Conservation (phyloP, 164 flowering plant species). For the Vitis labrusca region DNA sequence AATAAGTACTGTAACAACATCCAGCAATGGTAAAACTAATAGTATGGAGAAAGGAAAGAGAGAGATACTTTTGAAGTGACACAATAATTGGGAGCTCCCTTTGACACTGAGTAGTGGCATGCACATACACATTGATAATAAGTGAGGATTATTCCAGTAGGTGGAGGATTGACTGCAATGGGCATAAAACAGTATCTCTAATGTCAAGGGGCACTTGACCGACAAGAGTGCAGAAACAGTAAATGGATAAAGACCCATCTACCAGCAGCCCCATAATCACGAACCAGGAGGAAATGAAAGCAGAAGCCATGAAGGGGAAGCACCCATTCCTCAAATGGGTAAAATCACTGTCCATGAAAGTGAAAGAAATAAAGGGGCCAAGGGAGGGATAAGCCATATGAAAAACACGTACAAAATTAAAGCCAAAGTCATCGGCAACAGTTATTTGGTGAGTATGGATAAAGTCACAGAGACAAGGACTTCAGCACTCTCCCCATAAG, state of each 20-base stretch:
- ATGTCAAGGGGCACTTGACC: constrained; percentile 26
- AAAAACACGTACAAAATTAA: constrained; percentile 20
- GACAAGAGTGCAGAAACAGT: constrained; percentile 39
- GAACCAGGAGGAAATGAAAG: not conserved
- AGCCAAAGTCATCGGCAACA: constrained; percentile 28
- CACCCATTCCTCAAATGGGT: constrained; percentile 13
- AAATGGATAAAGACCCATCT: constrained; percentile 25
- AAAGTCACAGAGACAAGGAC: constrained; percentile 27
- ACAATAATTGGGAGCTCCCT: not conserved
- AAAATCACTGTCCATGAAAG: constrained; percentile 29
- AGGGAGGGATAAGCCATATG: too few species aligned
- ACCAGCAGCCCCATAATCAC: constrained; percentile 14
- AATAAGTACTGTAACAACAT: too few species aligned
- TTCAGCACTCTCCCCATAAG: not conserved
- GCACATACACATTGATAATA: too few species aligned
- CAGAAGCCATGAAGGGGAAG: constrained; percentile 9
- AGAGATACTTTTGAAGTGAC: not conserved
- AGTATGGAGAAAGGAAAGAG: too few species aligned
- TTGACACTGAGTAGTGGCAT: too few species aligned
- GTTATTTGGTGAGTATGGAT: constrained; percentile 10
- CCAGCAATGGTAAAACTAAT: too few species aligned
- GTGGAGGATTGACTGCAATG: constrained; percentile 4
- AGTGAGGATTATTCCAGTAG: constrained; percentile 8
- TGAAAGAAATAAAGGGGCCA: constrained; percentile 12
- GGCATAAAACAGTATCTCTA: constrained; percentile 20